These are phyloP conservation scores for Botrytis pseudocinerea DNA, from an alignment of 2,329 filamentous ascomycete genomes.

Conservation along the genomic window DNA sequence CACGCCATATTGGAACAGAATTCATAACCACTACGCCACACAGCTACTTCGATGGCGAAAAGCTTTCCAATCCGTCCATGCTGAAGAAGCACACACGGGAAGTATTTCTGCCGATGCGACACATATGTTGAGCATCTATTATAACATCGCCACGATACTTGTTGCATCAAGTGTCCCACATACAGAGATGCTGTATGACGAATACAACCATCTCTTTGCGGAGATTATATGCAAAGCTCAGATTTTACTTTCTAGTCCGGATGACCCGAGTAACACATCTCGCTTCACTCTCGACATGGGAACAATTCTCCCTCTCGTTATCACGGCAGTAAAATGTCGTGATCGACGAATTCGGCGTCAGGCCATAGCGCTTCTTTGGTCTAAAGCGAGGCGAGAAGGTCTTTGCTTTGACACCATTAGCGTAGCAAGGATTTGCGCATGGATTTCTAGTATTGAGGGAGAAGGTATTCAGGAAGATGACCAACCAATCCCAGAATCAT, in stretches of 20 bases:
- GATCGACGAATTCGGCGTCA: conserved; percentile 36
- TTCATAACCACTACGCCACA: conserved; percentile 38
- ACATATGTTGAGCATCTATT: conserved; percentile 40
- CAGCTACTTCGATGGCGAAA: conserved; percentile 38
- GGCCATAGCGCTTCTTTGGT: conserved; percentile 39
- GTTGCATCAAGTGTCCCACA: conserved; percentile 38
- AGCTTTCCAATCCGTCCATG: conserved; percentile 36
- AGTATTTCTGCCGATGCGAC: conserved; percentile 33
- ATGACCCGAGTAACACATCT: conserved; percentile 38
- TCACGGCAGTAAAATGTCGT: conserved; percentile 40
- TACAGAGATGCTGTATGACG: conserved; percentile 39
- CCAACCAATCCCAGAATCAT: conserved; percentile 36
- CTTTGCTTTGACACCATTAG: conserved; percentile 40
- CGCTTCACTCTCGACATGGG: conserved; percentile 40
- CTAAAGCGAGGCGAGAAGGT: conserved; percentile 39
- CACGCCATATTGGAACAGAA: conserved; percentile 34
- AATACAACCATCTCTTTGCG: conserved; percentile 36
- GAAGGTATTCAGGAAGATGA: conserved; percentile 37
- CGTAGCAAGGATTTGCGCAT: conserved; percentile 39
- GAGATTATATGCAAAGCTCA: conserved; percentile 39
- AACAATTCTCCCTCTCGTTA: conserved; percentile 39
- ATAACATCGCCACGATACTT: conserved; percentile 39
- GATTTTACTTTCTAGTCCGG: conserved; percentile 35
- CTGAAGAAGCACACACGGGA: conserved; percentile 34
- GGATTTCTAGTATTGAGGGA: conserved; percentile 39